Evolutionary conservation across 345 rosid species (phyloP).

Genomic region (Conringia planisiliqua): DNA sequence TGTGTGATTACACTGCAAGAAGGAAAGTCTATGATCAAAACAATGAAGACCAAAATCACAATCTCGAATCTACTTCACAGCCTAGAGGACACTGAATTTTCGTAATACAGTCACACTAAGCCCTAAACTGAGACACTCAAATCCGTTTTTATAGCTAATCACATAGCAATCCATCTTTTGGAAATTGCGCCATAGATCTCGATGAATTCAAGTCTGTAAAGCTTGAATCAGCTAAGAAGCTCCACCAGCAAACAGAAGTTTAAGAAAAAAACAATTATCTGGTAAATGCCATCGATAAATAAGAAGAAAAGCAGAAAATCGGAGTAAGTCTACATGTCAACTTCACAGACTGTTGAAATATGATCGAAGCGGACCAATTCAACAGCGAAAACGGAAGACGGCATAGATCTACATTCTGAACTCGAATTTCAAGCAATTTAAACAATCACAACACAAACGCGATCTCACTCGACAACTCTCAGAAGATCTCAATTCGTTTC

Average conservation of each 20-base stretch:
- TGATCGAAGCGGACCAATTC: conserved; percentile 11
- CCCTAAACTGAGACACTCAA: neutral
- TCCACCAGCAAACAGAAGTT: neutral
- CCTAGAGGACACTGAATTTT: neutral
- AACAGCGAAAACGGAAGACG: neutral
- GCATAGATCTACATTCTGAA: conserved; percentile 29
- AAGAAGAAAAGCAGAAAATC: neutral
- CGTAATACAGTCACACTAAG: neutral
- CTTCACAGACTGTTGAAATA: conserved; percentile 6
- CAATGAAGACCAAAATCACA: neutral
- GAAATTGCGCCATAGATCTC: neutral
- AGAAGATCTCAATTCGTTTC: conserved; percentile 18
- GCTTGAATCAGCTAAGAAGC: conserved; percentile 1
- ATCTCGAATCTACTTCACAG: neutral
- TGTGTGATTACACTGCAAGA: neutral
- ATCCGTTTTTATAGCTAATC: conserved; percentile 1
- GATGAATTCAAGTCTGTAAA: neutral
- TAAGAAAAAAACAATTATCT: neutral
- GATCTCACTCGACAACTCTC: conserved; percentile 23
- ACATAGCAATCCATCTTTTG: neutral
- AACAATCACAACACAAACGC: conserved; percentile 1
- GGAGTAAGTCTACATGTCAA: conserved; percentile 12
- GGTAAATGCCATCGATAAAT: neutral
- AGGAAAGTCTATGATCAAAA: neutral
- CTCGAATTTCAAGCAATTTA: neutral